Evolutionary conservation across 2,329 filamentous ascomycete species (phyloP).

Genomic region (Aureobasidium sp.): DNA sequence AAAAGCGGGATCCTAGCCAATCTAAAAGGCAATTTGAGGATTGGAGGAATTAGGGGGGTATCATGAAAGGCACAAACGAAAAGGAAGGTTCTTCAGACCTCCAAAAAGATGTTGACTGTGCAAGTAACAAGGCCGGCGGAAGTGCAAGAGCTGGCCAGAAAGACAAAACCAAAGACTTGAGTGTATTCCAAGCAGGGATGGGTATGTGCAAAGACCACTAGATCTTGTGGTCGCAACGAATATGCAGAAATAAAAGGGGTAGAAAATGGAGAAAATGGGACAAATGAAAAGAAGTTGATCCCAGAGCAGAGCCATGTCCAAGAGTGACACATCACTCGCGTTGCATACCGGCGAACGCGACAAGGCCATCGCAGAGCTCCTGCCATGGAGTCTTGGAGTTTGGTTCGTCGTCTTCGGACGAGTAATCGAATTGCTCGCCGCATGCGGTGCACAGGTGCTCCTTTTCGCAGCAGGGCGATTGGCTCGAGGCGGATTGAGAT

Average conservation of each 20-base stretch:
- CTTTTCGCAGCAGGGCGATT: background rate
- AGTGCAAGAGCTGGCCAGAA: background rate
- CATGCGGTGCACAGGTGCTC: constrained; percentile 1
- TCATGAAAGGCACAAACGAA: background rate
- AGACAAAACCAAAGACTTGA: background rate
- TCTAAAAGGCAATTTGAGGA: background rate
- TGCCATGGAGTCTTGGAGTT: constrained; percentile 24
- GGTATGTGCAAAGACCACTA: background rate
- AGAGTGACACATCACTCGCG: constrained; percentile 13
- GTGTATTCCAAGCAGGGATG: background rate
- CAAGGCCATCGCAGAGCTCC: constrained; percentile 26
- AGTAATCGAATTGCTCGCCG: constrained; percentile 4
- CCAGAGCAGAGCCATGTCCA: background rate
- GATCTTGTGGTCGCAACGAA: background rate
- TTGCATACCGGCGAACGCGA: constrained; percentile 24
- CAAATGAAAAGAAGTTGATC: background rate
- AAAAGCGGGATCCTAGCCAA: background rate
- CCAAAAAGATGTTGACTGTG: background rate
- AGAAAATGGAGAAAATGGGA: background rate
- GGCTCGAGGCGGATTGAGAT: background rate
- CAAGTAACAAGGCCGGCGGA: background rate
- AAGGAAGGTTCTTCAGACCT: background rate
- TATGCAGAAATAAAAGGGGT: background rate
- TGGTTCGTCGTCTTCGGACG: constrained; percentile 2
- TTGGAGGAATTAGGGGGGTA: background rate